Percentiles rank a stretch among this genome's conserved stretches.
Evolutionary conservation across 2,329 filamentous ascomycete species (phyloP).

Genomic region (Chaetomium sp.): DNA sequence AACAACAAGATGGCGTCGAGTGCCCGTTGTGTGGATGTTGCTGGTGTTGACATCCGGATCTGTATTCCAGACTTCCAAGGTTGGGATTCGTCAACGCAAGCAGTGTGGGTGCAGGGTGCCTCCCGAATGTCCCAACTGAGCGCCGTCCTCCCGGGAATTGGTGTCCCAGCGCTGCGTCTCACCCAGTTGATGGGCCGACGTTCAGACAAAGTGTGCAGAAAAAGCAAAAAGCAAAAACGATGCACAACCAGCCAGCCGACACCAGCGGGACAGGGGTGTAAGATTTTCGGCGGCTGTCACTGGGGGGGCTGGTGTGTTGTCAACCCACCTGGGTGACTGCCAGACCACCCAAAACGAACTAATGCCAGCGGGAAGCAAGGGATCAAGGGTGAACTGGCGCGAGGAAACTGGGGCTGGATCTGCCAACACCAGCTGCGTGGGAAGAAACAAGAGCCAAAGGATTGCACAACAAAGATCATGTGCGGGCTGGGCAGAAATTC

Average conservation of each 20-base stretch:
- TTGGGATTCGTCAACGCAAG: slow-evolving; percentile 8
- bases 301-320: background rate
- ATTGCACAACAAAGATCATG: too few relatives aligned
- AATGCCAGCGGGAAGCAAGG: too few relatives aligned
- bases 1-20: too few relatives aligned
- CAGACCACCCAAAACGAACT: too few relatives aligned
- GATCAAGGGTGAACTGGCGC: too few relatives aligned
- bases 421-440: too few relatives aligned
- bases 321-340: too few relatives aligned
- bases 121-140: background rate
- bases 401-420: too few relatives aligned
- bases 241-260: slow-evolving; percentile 3
- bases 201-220: slow-evolving; percentile 5
- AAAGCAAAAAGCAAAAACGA: slow-evolving; percentile 18
- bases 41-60: too few relatives aligned
- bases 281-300: background rate
- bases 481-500: too few relatives aligned
- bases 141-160: slow-evolving; percentile 1
- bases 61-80: background rate
- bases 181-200: background rate
- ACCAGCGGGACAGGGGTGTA: background rate
- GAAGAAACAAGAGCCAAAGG: too few relatives aligned
- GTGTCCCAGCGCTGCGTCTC: slow-evolving; percentile 1
- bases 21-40: too few relatives aligned
- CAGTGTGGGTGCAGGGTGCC: slow-evolving; percentile 13